Base-by-base conservation (phyloP, 805 yeast genomes). In the Blastobotrys terrestris region DNA sequence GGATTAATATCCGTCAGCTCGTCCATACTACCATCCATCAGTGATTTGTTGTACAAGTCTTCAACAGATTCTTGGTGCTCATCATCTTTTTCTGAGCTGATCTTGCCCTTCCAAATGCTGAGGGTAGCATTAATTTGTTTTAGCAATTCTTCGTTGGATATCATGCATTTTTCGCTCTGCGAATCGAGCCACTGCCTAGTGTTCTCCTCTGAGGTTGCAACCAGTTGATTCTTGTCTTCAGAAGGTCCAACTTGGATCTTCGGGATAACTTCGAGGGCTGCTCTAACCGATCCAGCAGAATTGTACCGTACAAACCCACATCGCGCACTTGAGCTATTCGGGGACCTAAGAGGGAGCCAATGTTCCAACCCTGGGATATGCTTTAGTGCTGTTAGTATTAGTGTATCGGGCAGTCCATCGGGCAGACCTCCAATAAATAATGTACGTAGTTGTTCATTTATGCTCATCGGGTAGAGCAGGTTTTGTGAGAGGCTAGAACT, bases 301-400 rank as follows among this genome's bases (percentile, higher is more conserved):
- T 35, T 18, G 48, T 48, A 60, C 44, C 60, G 44, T 5, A 54
- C 62, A 43, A 59, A 58, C 1, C 61, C 63, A 49, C 54, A 59
- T 7, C 39, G 49, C 8, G 48, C 39, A 2, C 55, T 56, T 13
- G 45, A 21, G 8, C 56, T 54, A 39, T 52, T 52, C 35, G 57
- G 50, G 13, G 21, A 39, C n/a, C 45, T 26, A 18, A 57, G 50
- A 31, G 60, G 46, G 14, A 46, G 44, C 51, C 55, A 59, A 20
- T 40, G 39, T 13, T 54, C 55, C 20, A 59, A 43, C 4, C 59
- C 58, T 8, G 63, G 60, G 22, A 57, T 55, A 49, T 51, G 41
- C 20, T 43, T 18, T 19, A 58, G 46, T 2, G 51, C 49, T 4
- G 43, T 42, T 19, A 21, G 41, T 31, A 60, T 49, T 15, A 46